Evolutionary conservation across 176 grass and related monocot genomes (phyloP), one percentile per base, ranked within the genome.

Genomic region (Coix lacrymajobi): DNA sequence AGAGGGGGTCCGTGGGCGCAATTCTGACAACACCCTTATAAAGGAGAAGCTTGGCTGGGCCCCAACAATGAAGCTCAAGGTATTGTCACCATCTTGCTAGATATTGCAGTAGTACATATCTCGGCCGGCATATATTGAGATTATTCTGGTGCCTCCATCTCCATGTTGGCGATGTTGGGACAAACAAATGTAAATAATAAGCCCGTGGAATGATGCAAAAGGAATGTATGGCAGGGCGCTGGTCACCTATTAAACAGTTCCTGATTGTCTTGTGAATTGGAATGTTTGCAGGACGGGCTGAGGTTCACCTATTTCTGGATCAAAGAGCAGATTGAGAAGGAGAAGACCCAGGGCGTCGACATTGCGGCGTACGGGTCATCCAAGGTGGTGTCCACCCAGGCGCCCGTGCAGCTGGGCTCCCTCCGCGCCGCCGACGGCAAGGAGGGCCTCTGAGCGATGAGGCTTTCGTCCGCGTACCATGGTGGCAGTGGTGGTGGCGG

Each of bases 41-140:
- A 91, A 96, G 71, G 93, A 96, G 77, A 96, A 96, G 86, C 93
- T 96, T 75, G 93, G 93, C 30, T 96, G 93, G 93, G 90, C 93
- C 8, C 93, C 93, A 19, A 85, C 93, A 40, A 96, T 96, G 93
- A 96, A 33, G 75, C 93, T 96, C 31, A 96, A 92, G 90, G 94
- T 96, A 87, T 29, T 24, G 15, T 33, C 56, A 4, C 62, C 22
- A 32, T 17, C 54, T 28, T 60, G 39, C 38, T 57, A 43, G 12
- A 80, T 69, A 19, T 79, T 37, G 5, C 0, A 37, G 19, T 26
- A n/a, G 25, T 26, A 49, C 11, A 30, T 66, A 16, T 49, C 45
- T 51, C 10, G 0, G 2, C 37, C 11, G 0, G 2, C 28, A 38
- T 45, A 38, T 32, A 46, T 48, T 79, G 58, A 48, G 7, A 52